These are phyloP conservation scores for Ogataea dorogensis DNA, from an alignment of 805 yeast species.

Conservation along the genomic window DNA sequence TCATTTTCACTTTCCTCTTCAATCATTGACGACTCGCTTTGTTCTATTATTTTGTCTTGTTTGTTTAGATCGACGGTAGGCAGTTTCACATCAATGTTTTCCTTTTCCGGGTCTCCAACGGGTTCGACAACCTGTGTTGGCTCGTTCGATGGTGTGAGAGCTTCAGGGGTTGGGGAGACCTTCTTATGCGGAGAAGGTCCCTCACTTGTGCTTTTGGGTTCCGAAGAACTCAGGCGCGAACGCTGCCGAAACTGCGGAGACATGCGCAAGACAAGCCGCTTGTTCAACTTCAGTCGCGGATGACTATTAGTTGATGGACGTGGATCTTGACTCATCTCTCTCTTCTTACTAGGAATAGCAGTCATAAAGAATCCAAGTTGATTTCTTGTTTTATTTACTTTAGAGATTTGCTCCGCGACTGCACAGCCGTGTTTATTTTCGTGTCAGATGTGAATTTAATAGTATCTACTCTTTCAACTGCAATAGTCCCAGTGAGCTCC, in stretches of 20 bases:
- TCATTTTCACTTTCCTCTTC: slow-evolving; percentile 6
- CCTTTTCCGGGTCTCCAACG: slow-evolving; percentile 16
- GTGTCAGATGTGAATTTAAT: too few species aligned
- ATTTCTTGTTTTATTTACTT: slow-evolving; percentile 5
- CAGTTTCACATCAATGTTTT: not conserved
- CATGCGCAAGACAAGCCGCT: slow-evolving; percentile 20
- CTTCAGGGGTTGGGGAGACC: not conserved
- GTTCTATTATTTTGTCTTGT: slow-evolving; percentile 5
- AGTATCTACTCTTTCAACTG: slow-evolving; percentile 4
- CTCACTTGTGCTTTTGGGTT: slow-evolving; percentile 4
- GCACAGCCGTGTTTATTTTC: slow-evolving; percentile 1
- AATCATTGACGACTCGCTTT: slow-evolving; percentile 1
- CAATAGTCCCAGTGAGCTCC: slow-evolving; percentile 59
- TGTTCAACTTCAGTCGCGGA: slow-evolving; percentile 15
- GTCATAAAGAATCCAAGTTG: slow-evolving; percentile 7
- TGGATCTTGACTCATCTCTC: slow-evolving; percentile 16
- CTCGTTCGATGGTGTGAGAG: not conserved
- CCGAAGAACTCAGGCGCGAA: slow-evolving; percentile 2
- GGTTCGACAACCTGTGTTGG: slow-evolving; percentile 5
- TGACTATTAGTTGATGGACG: slow-evolving; percentile 9
- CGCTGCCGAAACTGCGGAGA: slow-evolving; percentile 19
- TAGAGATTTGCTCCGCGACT: slow-evolving; percentile 1
- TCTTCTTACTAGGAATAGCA: slow-evolving; percentile 15
- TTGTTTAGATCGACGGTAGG: not conserved
- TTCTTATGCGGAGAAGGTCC: slow-evolving; percentile 1